Conservation (phyloP, 345 rosid species). For the Hibiscus tridactylites region DNA sequence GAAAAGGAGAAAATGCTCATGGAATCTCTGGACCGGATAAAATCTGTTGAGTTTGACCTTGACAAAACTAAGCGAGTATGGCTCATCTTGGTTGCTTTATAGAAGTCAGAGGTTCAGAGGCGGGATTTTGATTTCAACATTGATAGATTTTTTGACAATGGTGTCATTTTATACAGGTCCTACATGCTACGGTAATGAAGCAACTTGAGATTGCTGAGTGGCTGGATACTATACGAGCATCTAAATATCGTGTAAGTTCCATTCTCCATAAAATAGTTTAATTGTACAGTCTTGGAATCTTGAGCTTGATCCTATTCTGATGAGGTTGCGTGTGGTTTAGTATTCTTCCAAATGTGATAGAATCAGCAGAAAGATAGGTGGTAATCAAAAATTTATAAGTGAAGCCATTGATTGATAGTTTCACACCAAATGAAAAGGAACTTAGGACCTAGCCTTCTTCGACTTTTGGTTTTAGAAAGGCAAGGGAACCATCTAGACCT, state of each 20-base stretch:
- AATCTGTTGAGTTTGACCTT: slow-evolving; percentile 79
- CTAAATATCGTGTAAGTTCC: slow-evolving; percentile 56
- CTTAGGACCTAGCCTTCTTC: not conserved
- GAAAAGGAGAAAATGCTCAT: slow-evolving; percentile 78
- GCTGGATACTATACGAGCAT: slow-evolving; percentile 49
- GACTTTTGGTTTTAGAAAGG: too few relatives aligned
- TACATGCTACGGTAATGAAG: slow-evolving; percentile 63
- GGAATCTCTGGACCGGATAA: slow-evolving; percentile 83
- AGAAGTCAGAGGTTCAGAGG: not conserved
- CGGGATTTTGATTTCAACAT: not conserved
- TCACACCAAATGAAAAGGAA: not conserved
- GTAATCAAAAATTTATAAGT: not conserved
- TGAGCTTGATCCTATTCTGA: not conserved
- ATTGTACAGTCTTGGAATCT: not conserved
- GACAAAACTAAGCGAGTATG: slow-evolving; percentile 85
- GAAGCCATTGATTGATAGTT: not conserved
- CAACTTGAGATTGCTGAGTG: slow-evolving; percentile 68
- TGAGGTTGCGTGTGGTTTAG: not conserved
- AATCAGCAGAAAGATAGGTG: not conserved
- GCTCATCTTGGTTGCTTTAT: not conserved
- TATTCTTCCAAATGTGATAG: not conserved
- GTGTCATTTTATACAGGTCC: slow-evolving; percentile 38
- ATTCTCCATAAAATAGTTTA: not conserved
- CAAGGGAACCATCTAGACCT: not conserved
- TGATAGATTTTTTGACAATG: not conserved